phyloP scores from a whole-genome alignment of 768 basidiomycete genomes.

The Hericium coralloides region DNA sequence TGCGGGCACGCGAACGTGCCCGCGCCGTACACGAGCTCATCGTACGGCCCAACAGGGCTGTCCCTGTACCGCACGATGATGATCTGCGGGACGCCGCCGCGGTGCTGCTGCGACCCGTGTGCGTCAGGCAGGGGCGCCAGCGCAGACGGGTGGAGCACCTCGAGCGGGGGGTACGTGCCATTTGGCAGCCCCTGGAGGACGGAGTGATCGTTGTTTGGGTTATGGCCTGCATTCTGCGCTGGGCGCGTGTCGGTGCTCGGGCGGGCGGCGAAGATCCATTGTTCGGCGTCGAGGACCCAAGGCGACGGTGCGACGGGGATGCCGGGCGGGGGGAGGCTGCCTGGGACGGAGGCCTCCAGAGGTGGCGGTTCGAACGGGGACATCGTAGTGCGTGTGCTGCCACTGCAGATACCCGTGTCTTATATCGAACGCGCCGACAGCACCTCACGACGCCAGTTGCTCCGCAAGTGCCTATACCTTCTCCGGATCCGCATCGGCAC shows the following conservation, averaged over 20 bases:
- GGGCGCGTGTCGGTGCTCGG: too few relatives aligned
- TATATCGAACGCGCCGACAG: too few relatives aligned
- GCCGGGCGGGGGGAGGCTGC: background rate
- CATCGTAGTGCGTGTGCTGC: too few relatives aligned
- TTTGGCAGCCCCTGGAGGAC: slow-evolving; percentile 9
- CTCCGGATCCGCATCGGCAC: too few relatives aligned
- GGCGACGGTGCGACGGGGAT: slow-evolving; percentile 1
- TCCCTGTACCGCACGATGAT: slow-evolving; percentile 5
- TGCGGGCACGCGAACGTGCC: background rate
- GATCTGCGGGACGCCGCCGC: background rate
- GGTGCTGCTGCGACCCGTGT: slow-evolving; percentile 2
- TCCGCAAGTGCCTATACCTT: too few relatives aligned
- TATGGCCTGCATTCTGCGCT: background rate
- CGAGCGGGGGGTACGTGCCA: slow-evolving; percentile 7
- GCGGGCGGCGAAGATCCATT: background rate
- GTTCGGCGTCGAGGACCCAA: slow-evolving; percentile 4
- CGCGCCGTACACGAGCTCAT: slow-evolving; percentile 3
- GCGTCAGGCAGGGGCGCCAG: background rate
- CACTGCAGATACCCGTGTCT: too few relatives aligned
- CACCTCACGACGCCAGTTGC: too few relatives aligned
- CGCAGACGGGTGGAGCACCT: slow-evolving; percentile 7
- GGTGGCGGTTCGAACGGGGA: background rate
- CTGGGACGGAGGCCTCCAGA: background rate
- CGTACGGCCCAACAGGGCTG: slow-evolving; percentile 11
- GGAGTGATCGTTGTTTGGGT: slow-evolving; percentile 1